phyloP scores from a whole-genome alignment of 352 stramenopile genomes.

The Phytophthora sp. region DNA sequence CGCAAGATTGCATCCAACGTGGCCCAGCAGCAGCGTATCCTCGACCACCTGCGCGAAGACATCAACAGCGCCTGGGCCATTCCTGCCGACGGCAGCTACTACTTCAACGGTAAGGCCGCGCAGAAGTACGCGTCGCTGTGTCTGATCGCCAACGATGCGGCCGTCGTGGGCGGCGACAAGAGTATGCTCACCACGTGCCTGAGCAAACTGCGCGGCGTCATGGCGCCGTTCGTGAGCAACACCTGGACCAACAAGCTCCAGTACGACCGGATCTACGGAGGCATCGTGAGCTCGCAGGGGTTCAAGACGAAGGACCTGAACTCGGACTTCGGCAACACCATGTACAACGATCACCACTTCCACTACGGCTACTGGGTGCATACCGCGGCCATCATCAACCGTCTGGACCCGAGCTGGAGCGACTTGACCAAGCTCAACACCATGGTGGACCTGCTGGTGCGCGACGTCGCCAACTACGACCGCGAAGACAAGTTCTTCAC shows the following conservation, averaged over 20 bases:
- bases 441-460: slow-evolving; percentile 46
- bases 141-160: slow-evolving; percentile 57
- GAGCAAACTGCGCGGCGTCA: slow-evolving; percentile 40
- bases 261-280: slow-evolving; percentile 63
- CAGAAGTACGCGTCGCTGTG: slow-evolving; percentile 71
- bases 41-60: slow-evolving; percentile 48
- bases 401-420: slow-evolving; percentile 48
- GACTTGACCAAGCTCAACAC: slow-evolving; percentile 44
- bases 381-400: slow-evolving; percentile 54
- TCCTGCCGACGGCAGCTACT: slow-evolving; percentile 61
- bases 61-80: slow-evolving; percentile 54
- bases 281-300: slow-evolving; percentile 60
- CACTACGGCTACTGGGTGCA: slow-evolving; percentile 80
- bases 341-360: slow-evolving; percentile 84
- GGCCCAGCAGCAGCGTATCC: slow-evolving; percentile 42
- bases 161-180: slow-evolving; percentile 44
- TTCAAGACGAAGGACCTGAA: slow-evolving; percentile 63
- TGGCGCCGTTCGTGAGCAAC: slow-evolving; percentile 57
- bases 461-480: slow-evolving; percentile 63
- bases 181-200: slow-evolving; percentile 48
- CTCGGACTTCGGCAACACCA: slow-evolving; percentile 74
- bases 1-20: slow-evolving; percentile 36
- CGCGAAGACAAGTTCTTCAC: slow-evolving; percentile 51
- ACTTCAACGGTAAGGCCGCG: slow-evolving; percentile 68
- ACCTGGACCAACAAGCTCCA: slow-evolving; percentile 54